These are phyloP conservation scores for Bipolaris oryzae DNA, from an alignment of 2,329 filamentous ascomycete genomes.

Conservation along the genomic window DNA sequence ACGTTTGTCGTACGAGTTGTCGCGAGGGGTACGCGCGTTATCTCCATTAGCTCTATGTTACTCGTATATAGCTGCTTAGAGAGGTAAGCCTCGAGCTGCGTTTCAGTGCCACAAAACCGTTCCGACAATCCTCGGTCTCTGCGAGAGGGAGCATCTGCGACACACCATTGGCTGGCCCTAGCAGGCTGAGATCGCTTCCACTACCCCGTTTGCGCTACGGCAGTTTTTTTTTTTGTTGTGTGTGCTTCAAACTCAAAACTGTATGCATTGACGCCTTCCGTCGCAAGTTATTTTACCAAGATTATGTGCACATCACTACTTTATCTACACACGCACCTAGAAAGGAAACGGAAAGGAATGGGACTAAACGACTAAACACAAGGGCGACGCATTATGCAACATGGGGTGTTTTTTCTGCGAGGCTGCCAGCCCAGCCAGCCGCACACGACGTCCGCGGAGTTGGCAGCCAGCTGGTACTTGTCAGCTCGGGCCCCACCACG, in stretches of 20 bases:
- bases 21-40: background rate
- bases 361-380: background rate
- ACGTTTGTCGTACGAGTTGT: too few relatives aligned
- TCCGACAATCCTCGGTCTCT: constrained; percentile 10
- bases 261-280: constrained; percentile 1
- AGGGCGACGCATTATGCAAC: background rate
- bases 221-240: background rate
- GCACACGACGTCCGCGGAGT: too few relatives aligned
- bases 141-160: background rate
- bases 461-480: too few relatives aligned
- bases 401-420: background rate
- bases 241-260: background rate
- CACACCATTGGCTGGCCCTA: background rate
- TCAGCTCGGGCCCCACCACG: background rate
- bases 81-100: background rate
- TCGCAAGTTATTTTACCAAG: constrained; percentile 1
- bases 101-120: background rate
- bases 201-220: constrained; percentile 14
- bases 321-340: background rate
- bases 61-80: background rate
- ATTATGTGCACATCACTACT: background rate
- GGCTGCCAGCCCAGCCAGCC: background rate
- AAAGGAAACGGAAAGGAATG: background rate
- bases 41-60: background rate
- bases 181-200: constrained; percentile 2